Evolutionary conservation across 768 basidiomycete genomes (phyloP), one percentile per base, ranked within the genome.

Genomic region (Suillus subalutaceus): DNA sequence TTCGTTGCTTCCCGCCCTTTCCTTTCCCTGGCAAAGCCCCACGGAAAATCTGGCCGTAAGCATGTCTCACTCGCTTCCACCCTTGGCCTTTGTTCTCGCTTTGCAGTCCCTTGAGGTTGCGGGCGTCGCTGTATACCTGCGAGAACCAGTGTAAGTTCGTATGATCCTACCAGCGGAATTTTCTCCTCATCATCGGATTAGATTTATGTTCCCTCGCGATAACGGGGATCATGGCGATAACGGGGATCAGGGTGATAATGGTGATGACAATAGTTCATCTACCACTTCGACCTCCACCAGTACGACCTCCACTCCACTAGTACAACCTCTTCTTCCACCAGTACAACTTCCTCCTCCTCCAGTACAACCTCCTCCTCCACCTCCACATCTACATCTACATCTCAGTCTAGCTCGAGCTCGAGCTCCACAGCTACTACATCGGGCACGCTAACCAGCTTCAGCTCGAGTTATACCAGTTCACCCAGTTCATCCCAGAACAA

Each of bases 1-100:
- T 56, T 56, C 20, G 32, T n/a, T 56, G 12, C 35, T 56, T 3
- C 6, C 32, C 20, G 3, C 2, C 20, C 6, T 56, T 56, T n/a
- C 2, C 32, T 35, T 32, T 9, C 1, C 32, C 20, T 56, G 10
- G 55, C 32, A 56, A 32, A 56, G 20, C 3, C 1, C 20, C 12
- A n/a, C 35, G n/a, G 35, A 35, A n/a, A 56, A 56, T n/a, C 20
- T 35, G 55, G 20, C 20, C 35, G 6, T 41, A 40, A 18, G 40
- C 26, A 67, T 67, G 64, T 8, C 58, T 12, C 23, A 37, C 48
- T 65, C 56, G 3, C 55, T 62, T 35, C 65, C 64, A 15, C 50
- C 50, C 26, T 35, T 67, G 40, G 65, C 26, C 18, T 65, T 67
- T 13, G 59, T 55, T 60, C 20, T 62, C 15, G 65, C 65, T 52